phyloP scores from a whole-genome alignment of 2,329 filamentous ascomycete species.

The Nectriaceae sp. region DNA sequence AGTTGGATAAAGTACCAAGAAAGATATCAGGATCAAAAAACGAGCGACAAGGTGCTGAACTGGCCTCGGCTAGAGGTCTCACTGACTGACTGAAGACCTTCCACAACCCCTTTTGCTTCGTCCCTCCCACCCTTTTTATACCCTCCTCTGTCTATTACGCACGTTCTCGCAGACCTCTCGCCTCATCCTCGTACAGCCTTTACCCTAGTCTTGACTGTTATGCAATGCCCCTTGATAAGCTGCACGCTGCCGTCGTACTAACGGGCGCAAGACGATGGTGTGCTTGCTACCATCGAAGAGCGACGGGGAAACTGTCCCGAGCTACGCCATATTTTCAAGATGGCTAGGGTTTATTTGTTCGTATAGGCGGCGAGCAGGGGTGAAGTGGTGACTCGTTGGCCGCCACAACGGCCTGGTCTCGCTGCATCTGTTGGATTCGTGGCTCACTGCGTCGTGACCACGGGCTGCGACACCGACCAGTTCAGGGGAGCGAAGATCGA shows the following conservation, averaged over 20 bases:
- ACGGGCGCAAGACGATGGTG: slow-evolving; percentile 2
- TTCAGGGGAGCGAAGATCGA: neutral
- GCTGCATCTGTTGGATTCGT: neutral
- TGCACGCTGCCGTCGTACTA: slow-evolving; percentile 23
- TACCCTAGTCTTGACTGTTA: slow-evolving; percentile 1
- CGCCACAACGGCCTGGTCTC: slow-evolving; percentile 1
- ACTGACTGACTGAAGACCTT: slow-evolving; percentile 9
- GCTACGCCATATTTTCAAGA: too few relatives aligned
- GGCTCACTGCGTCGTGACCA: neutral
- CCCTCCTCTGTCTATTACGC: slow-evolving; percentile 2
- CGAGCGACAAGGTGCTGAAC: slow-evolving; percentile 24
- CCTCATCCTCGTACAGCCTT: slow-evolving; percentile 21
- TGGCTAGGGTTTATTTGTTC: too few relatives aligned
- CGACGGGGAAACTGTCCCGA: too few relatives aligned
- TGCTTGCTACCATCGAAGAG: neutral
- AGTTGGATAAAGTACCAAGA: neutral
- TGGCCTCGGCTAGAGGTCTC: slow-evolving; percentile 19
- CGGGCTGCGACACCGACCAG: neutral
- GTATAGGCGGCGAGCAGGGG: too few relatives aligned
- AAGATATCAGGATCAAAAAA: slow-evolving; percentile 11
- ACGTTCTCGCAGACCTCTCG: slow-evolving; percentile 6
- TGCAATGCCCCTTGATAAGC: slow-evolving; percentile 10
- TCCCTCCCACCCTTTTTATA: slow-evolving; percentile 28
- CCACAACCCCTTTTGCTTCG: slow-evolving; percentile 10
- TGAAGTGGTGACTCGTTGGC: neutral